Evolutionary conservation across 2,329 filamentous ascomycete species (phyloP).

Genomic region (Cladophialophora carrionii): DNA sequence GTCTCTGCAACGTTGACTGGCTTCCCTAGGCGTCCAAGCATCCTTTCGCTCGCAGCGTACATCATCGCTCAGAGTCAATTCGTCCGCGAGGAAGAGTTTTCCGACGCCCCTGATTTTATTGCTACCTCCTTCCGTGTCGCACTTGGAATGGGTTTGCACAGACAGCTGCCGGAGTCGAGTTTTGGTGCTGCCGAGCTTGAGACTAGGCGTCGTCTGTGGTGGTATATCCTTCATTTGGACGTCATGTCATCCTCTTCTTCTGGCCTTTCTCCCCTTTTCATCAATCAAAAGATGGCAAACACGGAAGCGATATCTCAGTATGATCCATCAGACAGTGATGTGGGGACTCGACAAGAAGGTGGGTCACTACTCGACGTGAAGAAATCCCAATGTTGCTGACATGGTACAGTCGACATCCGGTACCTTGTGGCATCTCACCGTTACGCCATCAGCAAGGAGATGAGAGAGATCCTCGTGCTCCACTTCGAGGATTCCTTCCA

Average conservation of each 20-base stretch:
- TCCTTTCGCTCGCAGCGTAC: slow-evolving; percentile 34
- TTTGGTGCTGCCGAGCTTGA: slow-evolving; percentile 30
- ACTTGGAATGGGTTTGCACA: slow-evolving; percentile 35
- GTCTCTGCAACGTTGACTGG: slow-evolving; percentile 30
- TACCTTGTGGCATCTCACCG: slow-evolving; percentile 34
- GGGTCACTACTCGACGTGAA: neutral
- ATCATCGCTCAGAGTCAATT: slow-evolving; percentile 36
- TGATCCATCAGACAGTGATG: slow-evolving; percentile 15
- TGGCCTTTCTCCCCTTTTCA: slow-evolving; percentile 34
- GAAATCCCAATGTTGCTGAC: neutral
- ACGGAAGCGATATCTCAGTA: slow-evolving; percentile 29
- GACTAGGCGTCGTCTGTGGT: slow-evolving; percentile 35
- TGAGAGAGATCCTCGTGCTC: slow-evolving; percentile 24
- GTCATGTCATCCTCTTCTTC: slow-evolving; percentile 35
- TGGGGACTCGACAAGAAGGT: slow-evolving; percentile 8
- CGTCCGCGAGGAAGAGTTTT: slow-evolving; percentile 36
- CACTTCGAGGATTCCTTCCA: slow-evolving; percentile 33
- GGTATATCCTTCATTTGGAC: slow-evolving; percentile 36
- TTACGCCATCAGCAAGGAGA: slow-evolving; percentile 34
- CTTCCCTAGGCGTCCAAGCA: slow-evolving; percentile 34
- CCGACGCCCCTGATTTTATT: slow-evolving; percentile 35
- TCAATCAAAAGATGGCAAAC: slow-evolving; percentile 36
- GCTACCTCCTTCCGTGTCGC: slow-evolving; percentile 33
- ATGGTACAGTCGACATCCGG: slow-evolving; percentile 28
- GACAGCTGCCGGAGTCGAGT: slow-evolving; percentile 25